These are phyloP conservation scores for Geosmithia morbida DNA, from an alignment of 2,329 filamentous ascomycete species.

Conservation along the genomic window DNA sequence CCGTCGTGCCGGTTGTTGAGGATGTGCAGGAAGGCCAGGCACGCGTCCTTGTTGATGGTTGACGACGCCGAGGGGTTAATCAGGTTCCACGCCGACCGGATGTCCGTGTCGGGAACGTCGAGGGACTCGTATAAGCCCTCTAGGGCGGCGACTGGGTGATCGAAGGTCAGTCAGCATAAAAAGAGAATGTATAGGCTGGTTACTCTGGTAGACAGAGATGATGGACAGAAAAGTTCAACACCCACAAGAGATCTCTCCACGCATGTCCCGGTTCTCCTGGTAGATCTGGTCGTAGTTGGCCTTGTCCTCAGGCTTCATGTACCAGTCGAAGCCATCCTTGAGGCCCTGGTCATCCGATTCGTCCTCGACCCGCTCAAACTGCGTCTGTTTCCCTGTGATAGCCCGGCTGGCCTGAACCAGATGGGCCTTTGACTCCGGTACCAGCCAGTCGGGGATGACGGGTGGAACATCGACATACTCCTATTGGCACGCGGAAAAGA, in stretches of 20 bases:
- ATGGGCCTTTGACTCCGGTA: constrained; percentile 89
- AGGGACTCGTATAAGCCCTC: constrained; percentile 74
- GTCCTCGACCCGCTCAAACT: constrained; percentile 76
- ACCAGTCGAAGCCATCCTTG: constrained; percentile 98
- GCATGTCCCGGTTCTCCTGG: constrained; percentile 74
- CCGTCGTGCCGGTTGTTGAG: constrained; percentile 93
- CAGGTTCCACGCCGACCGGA: constrained; percentile 90
- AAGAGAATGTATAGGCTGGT: neutral
- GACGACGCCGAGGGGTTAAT: constrained; percentile 79
- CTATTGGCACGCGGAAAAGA: constrained; percentile 25
- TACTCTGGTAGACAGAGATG: neutral
- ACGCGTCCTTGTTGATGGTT: constrained; percentile 87
- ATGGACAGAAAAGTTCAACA: constrained; percentile 4
- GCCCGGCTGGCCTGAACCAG: constrained; percentile 73
- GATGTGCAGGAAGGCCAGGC: constrained; percentile 89
- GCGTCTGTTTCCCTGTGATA: constrained; percentile 61
- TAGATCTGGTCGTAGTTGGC: constrained; percentile 96
- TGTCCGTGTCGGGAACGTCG: constrained; percentile 60
- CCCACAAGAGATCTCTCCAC: constrained; percentile 71
- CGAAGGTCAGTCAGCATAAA: constrained; percentile 1
- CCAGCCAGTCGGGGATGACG: constrained; percentile 83
- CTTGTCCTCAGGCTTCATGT: constrained; percentile 89
- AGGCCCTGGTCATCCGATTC: constrained; percentile 71
- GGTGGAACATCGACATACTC: constrained; percentile 83
- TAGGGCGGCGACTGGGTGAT: constrained; percentile 53